Percentiles rank a stretch among this genome's conserved stretches.
Conservation (phyloP, 805 yeast species). For the Schwanniomyces polymorphus region DNA sequence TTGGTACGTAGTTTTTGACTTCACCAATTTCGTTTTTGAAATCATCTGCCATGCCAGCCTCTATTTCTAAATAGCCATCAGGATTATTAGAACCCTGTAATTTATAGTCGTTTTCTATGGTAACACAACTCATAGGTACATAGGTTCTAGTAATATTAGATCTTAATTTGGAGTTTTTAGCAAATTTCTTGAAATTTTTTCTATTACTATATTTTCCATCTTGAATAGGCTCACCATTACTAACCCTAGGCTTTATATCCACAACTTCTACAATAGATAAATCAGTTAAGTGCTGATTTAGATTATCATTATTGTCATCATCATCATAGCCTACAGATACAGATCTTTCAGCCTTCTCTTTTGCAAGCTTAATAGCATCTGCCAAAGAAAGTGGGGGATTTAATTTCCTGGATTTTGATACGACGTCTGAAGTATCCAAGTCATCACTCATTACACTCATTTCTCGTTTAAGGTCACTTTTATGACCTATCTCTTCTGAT, state of each 20-base stretch:
- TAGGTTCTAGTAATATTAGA: conserved; percentile 19
- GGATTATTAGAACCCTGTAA: background rate
- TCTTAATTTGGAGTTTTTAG: conserved; percentile 18
- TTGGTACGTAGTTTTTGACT: conserved; percentile 4
- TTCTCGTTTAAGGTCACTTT: background rate
- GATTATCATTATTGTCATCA: conserved; percentile 7
- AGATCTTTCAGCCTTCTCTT: conserved; percentile 18
- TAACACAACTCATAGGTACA: conserved; percentile 14
- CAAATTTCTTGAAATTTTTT: conserved; percentile 33
- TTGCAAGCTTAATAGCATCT: conserved; percentile 30
- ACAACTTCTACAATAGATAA: conserved; percentile 32
- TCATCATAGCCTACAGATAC: conserved; percentile 24
- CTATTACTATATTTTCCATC: conserved; percentile 10
- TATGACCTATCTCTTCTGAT: background rate
- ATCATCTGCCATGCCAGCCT: conserved; percentile 11
- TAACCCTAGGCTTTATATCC: conserved; percentile 15
- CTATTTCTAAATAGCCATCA: conserved; percentile 2
- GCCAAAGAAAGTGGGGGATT: conserved; percentile 18
- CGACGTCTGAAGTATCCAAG: background rate
- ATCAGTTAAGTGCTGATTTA: conserved; percentile 15
- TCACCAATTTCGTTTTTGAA: conserved; percentile 16
- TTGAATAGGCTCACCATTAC: background rate
- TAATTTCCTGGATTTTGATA: conserved; percentile 8
- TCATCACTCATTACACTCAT: background rate
- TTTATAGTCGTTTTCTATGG: conserved; percentile 2